These are phyloP conservation scores for Nissolia schottii DNA, from an alignment of 306 rosid genomes.

Conservation along the genomic window DNA sequence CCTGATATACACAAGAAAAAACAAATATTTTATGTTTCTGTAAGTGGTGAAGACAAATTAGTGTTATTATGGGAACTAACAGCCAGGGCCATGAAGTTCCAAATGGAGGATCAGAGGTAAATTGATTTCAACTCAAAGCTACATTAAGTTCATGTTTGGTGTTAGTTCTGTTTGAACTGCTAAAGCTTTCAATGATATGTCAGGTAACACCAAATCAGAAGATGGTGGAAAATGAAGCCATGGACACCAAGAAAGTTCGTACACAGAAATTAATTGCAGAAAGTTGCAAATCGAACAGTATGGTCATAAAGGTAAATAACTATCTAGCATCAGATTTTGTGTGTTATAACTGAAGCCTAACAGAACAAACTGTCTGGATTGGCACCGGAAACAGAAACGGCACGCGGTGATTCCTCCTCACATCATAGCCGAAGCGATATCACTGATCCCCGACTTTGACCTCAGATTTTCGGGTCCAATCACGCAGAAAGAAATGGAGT, in stretches of 20 bases:
- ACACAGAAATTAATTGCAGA: constrained; percentile 44
- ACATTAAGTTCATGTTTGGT: neutral
- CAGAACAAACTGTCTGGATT: neutral
- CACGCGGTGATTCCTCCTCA: constrained; percentile 59
- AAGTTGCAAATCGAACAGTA: constrained; percentile 67
- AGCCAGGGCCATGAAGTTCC: constrained; percentile 40
- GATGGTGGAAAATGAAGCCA: constrained; percentile 43
- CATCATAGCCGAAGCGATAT: constrained; percentile 75
- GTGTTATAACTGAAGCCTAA: neutral
- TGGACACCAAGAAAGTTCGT: constrained; percentile 38
- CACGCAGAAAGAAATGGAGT: constrained; percentile 75
- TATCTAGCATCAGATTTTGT: neutral
- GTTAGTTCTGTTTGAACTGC: neutral
- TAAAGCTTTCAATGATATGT: neutral
- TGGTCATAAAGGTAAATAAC: constrained; percentile 69
- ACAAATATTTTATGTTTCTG: constrained; percentile 13
- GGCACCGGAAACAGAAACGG: constrained; percentile 42
- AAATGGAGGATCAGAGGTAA: constrained; percentile 53
- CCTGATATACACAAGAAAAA: neutral
- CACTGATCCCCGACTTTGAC: constrained; percentile 64
- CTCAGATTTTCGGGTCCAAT: constrained; percentile 91
- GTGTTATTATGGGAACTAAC: constrained; percentile 56
- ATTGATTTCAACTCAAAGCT: constrained; percentile 11
- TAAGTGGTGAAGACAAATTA: constrained; percentile 28
- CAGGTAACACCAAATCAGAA: constrained; percentile 35